phyloP scores from a whole-genome alignment of 352 stramenopile species.

The Stephanocyclus meneghinianus region DNA sequence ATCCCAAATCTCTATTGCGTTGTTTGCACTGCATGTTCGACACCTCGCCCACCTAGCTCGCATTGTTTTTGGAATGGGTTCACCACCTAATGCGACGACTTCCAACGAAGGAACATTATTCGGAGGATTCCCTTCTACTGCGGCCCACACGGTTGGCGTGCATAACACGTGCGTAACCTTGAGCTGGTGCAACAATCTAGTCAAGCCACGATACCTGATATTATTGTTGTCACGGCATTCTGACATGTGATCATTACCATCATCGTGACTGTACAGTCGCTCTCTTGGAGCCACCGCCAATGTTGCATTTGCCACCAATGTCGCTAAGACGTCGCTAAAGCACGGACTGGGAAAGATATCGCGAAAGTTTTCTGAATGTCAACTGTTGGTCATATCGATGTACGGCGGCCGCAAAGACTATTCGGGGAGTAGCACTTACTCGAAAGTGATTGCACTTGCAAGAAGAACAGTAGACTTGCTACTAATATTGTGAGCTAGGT shows the following conservation, averaged over 20 bases:
- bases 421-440: constrained; percentile 13
- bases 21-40: background rate
- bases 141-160: constrained; percentile 72
- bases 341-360: constrained; percentile 45
- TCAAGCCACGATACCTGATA: constrained; percentile 27
- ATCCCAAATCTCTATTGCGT: constrained; percentile 7
- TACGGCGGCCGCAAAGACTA: too few species aligned
- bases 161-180: constrained; percentile 71
- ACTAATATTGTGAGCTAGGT: constrained; percentile 61
- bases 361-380: too few species aligned
- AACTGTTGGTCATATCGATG: too few species aligned
- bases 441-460: constrained; percentile 69
- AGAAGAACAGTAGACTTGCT: constrained; percentile 59
- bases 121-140: constrained; percentile 19
- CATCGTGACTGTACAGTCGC: constrained; percentile 28
- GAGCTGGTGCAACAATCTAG: constrained; percentile 40
- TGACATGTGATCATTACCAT: constrained; percentile 3
- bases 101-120: constrained; percentile 43
- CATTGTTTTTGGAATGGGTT: constrained; percentile 72
- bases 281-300: constrained; percentile 54
- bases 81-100: constrained; percentile 71
- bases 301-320: constrained; percentile 54
- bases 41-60: constrained; percentile 44
- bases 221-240: background rate
- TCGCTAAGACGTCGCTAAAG: constrained; percentile 76